A percentile compares a stretch with the other conserved stretches of the same genome.
phyloP scores from a whole-genome alignment of 2,329 filamentous ascomycete genomes.

The Dactylellina cionopaga region DNA sequence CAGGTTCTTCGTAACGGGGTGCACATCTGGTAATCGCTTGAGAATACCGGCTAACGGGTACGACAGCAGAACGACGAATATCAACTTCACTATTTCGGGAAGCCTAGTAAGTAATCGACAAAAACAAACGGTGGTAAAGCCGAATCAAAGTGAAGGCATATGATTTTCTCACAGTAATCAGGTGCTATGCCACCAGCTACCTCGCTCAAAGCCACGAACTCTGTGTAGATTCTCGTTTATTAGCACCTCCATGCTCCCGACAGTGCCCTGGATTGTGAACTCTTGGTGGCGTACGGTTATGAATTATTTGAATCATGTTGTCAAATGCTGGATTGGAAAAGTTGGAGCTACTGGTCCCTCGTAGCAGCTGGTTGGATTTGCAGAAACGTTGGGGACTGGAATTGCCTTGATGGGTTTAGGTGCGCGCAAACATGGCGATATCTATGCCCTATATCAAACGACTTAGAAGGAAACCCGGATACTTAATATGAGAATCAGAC shows the following conservation, averaged over 20 bases:
- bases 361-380: constrained; percentile 5
- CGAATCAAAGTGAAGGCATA: not conserved
- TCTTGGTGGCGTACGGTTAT: constrained; percentile 22
- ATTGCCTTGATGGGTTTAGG: constrained; percentile 21
- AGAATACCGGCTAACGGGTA: constrained; percentile 89
- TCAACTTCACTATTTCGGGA: constrained; percentile 79
- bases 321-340: not conserved
- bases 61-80: constrained; percentile 87
- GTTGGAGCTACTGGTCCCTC: not conserved
- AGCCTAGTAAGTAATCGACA: not conserved
- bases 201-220: constrained; percentile 33
- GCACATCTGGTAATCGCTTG: constrained; percentile 87
- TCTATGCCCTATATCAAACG: constrained; percentile 15
- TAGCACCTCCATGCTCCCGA: not conserved
- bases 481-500: constrained; percentile 8
- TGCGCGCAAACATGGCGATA: constrained; percentile 40
- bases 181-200: constrained; percentile 37
- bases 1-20: constrained; percentile 84
- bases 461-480: not conserved
- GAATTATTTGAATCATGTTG: constrained; percentile 48
- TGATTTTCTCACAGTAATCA: constrained; percentile 23
- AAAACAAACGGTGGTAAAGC: not conserved
- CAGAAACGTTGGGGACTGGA: constrained; percentile 4
- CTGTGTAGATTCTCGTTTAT: constrained; percentile 1
- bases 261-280: not conserved